Conservation (phyloP, 2,329 filamentous ascomycete genomes). For the Cladosporium cucumerinum region DNA sequence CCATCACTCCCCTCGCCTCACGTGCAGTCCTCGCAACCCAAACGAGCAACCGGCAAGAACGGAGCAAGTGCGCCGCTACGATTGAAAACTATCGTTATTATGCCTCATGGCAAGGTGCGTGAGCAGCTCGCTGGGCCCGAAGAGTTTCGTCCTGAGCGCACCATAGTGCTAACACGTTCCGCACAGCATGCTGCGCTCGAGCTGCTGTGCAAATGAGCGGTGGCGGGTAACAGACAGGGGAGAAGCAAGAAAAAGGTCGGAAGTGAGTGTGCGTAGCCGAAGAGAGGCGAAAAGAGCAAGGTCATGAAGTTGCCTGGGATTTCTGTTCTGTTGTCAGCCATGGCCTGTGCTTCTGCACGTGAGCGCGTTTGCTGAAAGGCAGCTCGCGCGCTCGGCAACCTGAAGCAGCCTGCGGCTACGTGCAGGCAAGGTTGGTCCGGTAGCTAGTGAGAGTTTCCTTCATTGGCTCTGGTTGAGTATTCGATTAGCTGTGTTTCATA, state of each 20-base stretch:
- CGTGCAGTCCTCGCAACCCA: constrained; percentile 16
- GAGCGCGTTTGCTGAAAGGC: constrained; percentile 2
- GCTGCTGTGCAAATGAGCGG: constrained; percentile 7
- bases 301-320: constrained; percentile 4
- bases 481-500: neutral
- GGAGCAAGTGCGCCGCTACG: constrained; percentile 17
- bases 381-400: neutral
- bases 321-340: constrained; percentile 17
- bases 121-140: constrained; percentile 9
- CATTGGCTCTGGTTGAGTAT: neutral
- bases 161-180: constrained; percentile 16
- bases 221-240: neutral
- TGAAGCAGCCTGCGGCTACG: constrained; percentile 10
- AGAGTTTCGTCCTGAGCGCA: constrained; percentile 10
- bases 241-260: neutral
- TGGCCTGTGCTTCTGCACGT: constrained; percentile 4
- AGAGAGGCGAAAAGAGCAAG: constrained; percentile 14
- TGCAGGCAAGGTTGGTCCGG: constrained; percentile 13
- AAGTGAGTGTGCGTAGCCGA: neutral
- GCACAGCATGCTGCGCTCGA: neutral
- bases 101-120: constrained; percentile 1
- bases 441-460: constrained; percentile 16
- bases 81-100: constrained; percentile 19
- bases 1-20: neutral
- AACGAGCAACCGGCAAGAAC: neutral